Base-by-base conservation (phyloP, 129 eudicot genomes). In the Sambucus nigra region DNA sequence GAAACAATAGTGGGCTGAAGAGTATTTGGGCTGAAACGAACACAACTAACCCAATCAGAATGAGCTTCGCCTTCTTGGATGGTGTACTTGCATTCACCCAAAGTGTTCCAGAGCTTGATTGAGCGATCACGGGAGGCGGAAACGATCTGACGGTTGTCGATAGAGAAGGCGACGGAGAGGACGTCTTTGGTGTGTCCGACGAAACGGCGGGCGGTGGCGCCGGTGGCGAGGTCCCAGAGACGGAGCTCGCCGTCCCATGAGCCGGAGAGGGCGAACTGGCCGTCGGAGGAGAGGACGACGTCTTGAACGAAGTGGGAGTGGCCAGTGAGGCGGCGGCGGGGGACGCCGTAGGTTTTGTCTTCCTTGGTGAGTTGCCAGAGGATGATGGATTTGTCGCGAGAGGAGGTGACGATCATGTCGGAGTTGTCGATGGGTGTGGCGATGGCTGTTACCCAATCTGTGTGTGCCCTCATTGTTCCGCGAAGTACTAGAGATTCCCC, bases 161-260 rank as follows among this genome's bases (percentile, higher is more conserved):
- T 60, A 1, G 82, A 80, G 56, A 80, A 84, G 0, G 94, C 94
- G 12, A 84, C 85, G 26, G 88, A 76, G 5, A 84, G 66, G 4
- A 84, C 94, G 47, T 80, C 94, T 38, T 85, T 85, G 21, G 91
- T 71, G 67, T 80, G 95, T 0, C 95, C 91, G 1, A 77, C 89
- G 52, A 85, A 85, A 1, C 86, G 83, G 45, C 91, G 91, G 8
- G 91, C 81, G 25, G 91, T 77, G 64, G 66, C 66, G n/a, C 91
- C 86, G 42, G 79, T 63, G 39, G 72, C 64, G 1, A 77, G 75
- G 22, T 85, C 95, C 91, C 95, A 81, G 2, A 85, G 89, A 16
- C 91, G 81, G 48, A 86, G 92, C 66, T 81, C 87, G 9, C 81
- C 76, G 70, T 86, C 95, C 92, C 95, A 81, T 23, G 81, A 71